These are phyloP conservation scores for Crithidia thermophila DNA, from an alignment of 208 protist species.

Conservation along the genomic window DNA sequence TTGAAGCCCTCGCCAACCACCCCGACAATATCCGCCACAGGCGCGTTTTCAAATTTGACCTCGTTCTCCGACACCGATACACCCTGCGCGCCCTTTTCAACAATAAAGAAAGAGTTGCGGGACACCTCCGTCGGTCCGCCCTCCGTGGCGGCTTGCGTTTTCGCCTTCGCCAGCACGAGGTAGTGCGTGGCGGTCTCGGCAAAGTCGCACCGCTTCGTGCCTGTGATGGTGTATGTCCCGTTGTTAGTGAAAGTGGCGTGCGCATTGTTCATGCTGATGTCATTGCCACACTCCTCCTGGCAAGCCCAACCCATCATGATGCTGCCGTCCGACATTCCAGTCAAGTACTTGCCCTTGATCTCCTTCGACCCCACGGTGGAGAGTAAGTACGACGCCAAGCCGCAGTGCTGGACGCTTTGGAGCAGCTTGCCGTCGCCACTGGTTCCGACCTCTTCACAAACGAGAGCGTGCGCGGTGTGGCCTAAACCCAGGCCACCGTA, in stretches of 20 bases:
- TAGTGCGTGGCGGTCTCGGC: conserved; percentile 75
- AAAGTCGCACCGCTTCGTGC: conserved; percentile 60
- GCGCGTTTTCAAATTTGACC: conserved; percentile 54
- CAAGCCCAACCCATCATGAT: conserved; percentile 82
- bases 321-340: conserved; percentile 83
- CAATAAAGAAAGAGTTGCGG: conserved; percentile 83
- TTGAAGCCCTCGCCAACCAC: conserved; percentile 87
- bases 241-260: conserved; percentile 29
- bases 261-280: conserved; percentile 86
- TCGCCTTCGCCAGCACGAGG: conserved; percentile 77
- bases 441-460: conserved; percentile 78
- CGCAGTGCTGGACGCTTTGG: conserved; percentile 61
- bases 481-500: conserved; percentile 85
- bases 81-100: conserved; percentile 48
- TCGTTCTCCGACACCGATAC: conserved; percentile 34
- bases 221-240: conserved; percentile 59
- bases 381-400: conserved; percentile 69
- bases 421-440: conserved; percentile 55
- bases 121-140: conserved; percentile 53
- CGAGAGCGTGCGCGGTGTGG: conserved; percentile 77
- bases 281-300: conserved; percentile 66
- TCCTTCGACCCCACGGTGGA: conserved; percentile 71
- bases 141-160: conserved; percentile 68
- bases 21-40: conserved; percentile 69
- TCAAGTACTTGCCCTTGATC: conserved; percentile 85